Evolutionary conservation across 768 basidiomycete genomes (phyloP).

Genomic region (Pulveroboletus sp.): DNA sequence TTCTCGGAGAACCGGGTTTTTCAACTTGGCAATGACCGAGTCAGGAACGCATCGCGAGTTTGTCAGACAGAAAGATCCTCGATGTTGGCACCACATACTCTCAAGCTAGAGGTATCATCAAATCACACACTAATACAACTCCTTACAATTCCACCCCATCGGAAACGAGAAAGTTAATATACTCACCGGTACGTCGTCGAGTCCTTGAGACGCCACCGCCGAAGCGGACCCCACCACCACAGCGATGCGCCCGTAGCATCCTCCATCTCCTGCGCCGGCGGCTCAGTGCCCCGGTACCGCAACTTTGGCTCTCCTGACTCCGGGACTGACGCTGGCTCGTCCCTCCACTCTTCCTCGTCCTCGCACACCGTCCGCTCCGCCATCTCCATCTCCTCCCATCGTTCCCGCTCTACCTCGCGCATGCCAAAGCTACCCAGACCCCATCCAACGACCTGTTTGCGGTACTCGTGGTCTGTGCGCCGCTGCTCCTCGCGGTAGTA

Average conservation of each 20-base stretch:
- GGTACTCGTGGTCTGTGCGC: slow-evolving; percentile 23
- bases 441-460: slow-evolving; percentile 50
- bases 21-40: too few relatives aligned
- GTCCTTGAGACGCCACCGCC: slow-evolving; percentile 72
- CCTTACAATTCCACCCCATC: neutral
- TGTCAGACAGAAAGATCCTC: too few relatives aligned
- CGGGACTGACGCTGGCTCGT: neutral
- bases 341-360: slow-evolving; percentile 27
- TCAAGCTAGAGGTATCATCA: too few relatives aligned
- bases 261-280: neutral
- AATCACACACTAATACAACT: too few relatives aligned
- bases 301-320: neutral
- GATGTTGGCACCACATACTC: too few relatives aligned
- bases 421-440: slow-evolving; percentile 68
- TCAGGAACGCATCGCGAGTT: too few relatives aligned
- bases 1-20: too few relatives aligned
- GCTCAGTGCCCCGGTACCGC: slow-evolving; percentile 7
- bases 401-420: slow-evolving; percentile 33
- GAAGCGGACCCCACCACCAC: slow-evolving; percentile 81
- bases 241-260: slow-evolving; percentile 38
- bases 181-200: slow-evolving; percentile 57
- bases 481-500: slow-evolving; percentile 38
- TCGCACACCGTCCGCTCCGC: slow-evolving; percentile 8
- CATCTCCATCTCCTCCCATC: slow-evolving; percentile 15
- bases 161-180: neutral